phyloP scores from a whole-genome alignment of 179 eudicot genomes.

The Spinacia oleracea region DNA sequence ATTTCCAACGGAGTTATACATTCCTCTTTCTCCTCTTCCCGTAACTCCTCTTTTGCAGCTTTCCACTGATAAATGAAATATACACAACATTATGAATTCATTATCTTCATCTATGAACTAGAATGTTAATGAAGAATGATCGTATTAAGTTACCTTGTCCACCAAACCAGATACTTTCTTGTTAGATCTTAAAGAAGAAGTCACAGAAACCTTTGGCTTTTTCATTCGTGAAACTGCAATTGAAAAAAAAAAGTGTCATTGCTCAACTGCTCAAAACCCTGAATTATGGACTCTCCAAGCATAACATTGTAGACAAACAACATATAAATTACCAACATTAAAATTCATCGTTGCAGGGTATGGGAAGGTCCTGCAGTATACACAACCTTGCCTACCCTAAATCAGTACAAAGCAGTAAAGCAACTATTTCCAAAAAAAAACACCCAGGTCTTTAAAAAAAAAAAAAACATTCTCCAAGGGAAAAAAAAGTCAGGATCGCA shows the following conservation, averaged over 20 bases:
- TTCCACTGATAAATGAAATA: constrained; percentile 63
- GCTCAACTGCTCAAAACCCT: background rate
- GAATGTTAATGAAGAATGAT: background rate
- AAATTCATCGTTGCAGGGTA: background rate
- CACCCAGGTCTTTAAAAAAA: background rate
- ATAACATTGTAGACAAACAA: background rate
- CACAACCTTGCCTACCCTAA: background rate
- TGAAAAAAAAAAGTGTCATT: background rate
- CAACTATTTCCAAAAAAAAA: background rate
- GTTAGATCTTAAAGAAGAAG: constrained; percentile 76
- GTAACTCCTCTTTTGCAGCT: constrained; percentile 95
- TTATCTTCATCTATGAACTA: background rate
- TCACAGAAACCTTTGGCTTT: constrained; percentile 63
- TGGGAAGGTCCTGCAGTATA: background rate
- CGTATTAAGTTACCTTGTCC: constrained; percentile 62
- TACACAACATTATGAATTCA: background rate
- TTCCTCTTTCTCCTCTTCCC: constrained; percentile 84
- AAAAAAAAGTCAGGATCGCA: no score
- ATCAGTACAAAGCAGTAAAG: background rate
- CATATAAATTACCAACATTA: background rate
- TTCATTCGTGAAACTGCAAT: constrained; percentile 63
- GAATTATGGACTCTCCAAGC: background rate
- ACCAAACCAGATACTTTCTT: constrained; percentile 98
- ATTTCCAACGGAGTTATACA: constrained; percentile 66
- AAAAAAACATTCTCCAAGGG: no score